Percentiles rank a stretch among this genome's conserved stretches.
Conservation (phyloP, 768 basidiomycete genomes). For the Mrakia hoshinonis region DNA sequence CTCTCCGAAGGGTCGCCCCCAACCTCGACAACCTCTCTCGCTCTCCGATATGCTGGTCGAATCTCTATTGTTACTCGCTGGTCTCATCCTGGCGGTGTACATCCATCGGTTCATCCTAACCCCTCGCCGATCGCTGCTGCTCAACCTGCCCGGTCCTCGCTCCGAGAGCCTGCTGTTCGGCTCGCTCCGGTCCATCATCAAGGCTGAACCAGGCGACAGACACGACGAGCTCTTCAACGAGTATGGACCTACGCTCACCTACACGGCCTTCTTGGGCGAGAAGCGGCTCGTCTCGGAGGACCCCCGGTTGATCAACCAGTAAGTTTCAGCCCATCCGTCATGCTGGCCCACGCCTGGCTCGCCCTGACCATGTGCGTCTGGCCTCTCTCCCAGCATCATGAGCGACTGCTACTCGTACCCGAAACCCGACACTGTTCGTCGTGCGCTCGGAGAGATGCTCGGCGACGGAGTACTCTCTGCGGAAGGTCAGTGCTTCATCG, state of each 20-base stretch:
- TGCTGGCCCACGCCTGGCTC: not conserved
- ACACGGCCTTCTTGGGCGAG: not conserved
- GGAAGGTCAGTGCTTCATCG: slow-evolving; percentile 6
- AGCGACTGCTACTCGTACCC: slow-evolving; percentile 6
- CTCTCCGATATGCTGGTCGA: not conserved
- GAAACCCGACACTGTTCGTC: slow-evolving; percentile 1
- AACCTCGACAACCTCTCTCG: not conserved
- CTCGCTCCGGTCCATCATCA: not conserved
- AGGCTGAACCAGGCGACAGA: not conserved
- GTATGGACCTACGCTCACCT: not conserved
- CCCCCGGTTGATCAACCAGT: slow-evolving; percentile 21
- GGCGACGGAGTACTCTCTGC: slow-evolving; percentile 17
- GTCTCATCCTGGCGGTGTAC: not conserved
- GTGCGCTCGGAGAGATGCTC: slow-evolving; percentile 7
- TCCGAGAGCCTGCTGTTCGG: not conserved
- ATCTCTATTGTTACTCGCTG: not conserved
- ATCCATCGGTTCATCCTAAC: not conserved
- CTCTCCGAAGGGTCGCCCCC: too few species aligned
- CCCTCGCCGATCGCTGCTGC: not conserved
- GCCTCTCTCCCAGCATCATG: not conserved
- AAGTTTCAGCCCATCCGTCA: not conserved
- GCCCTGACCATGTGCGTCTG: not conserved
- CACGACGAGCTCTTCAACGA: not conserved
- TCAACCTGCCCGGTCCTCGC: not conserved
- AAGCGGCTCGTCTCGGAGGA: slow-evolving; percentile 1